Percentiles rank a stretch among this genome's conserved stretches.
phyloP scores from a whole-genome alignment of 1,284 basidiomycete genomes.

The Puccinia hordei region DNA sequence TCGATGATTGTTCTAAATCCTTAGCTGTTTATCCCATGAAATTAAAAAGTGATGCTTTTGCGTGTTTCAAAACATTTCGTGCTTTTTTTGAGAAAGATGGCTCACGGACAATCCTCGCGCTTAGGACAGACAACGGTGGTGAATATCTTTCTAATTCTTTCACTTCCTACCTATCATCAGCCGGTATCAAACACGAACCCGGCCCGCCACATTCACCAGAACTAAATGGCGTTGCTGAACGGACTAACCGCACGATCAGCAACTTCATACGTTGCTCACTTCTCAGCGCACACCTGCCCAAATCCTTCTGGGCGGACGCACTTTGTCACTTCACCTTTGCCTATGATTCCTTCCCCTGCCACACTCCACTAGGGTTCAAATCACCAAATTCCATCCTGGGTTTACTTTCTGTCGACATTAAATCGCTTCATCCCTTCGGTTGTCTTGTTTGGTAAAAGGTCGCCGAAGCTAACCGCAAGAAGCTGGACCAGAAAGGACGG shows the following conservation, averaged over 20 bases:
- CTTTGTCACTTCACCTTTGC: too few relatives aligned
- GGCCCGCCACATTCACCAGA: slow-evolving; percentile 32
- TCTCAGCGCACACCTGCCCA: too few relatives aligned
- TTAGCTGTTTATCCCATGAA: too few relatives aligned
- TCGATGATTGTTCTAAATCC: too few relatives aligned
- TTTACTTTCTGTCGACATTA: too few relatives aligned
- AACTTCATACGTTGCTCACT: too few relatives aligned
- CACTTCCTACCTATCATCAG: background rate
- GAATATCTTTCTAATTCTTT: slow-evolving; percentile 24
- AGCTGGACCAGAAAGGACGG: slow-evolving; percentile 27
- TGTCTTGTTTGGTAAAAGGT: slow-evolving; percentile 21
- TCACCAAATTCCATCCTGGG: too few relatives aligned
- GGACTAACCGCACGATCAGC: background rate
- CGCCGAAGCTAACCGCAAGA: background rate
- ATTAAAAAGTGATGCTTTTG: slow-evolving; percentile 18
- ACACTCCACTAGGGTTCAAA: too few relatives aligned
- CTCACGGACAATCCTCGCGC: background rate
- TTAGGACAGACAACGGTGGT: slow-evolving; percentile 18
- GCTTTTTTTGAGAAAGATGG: slow-evolving; percentile 14
- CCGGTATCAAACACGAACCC: slow-evolving; percentile 22
- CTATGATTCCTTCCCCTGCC: too few relatives aligned
- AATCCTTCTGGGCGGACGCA: too few relatives aligned
- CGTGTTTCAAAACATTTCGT: slow-evolving; percentile 5
- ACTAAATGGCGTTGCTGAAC: slow-evolving; percentile 11
- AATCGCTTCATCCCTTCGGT: slow-evolving; percentile 36